Conservation (phyloP, 2,329 filamentous ascomycete genomes). For the Alternaria consortialis region DNA sequence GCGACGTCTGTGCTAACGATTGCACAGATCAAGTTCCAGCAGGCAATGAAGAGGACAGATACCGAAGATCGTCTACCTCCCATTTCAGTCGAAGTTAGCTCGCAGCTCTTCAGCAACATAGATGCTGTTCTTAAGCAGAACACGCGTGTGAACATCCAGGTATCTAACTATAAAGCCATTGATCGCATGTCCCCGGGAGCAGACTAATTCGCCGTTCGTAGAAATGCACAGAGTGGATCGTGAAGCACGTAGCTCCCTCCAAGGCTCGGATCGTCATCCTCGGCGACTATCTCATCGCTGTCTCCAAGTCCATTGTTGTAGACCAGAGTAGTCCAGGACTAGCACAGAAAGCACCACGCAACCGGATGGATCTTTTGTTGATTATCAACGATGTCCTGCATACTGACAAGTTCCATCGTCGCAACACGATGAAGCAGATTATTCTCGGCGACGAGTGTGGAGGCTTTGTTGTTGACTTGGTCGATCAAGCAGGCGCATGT, state of each 20-base stretch:
- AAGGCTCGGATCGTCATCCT: conserved; percentile 70
- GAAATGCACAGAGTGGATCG: conserved; percentile 89
- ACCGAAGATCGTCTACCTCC: conserved; percentile 26
- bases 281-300: conserved; percentile 77
- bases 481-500: conserved; percentile 62
- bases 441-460: conserved; percentile 55
- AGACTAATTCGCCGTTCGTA: conserved; percentile 55
- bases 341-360: conserved; percentile 67
- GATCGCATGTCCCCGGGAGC: conserved; percentile 30
- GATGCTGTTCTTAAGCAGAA: conserved; percentile 41
- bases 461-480: conserved; percentile 69
- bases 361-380: conserved; percentile 78
- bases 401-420: conserved; percentile 36
- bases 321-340: conserved; percentile 21
- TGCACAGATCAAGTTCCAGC: conserved; percentile 42
- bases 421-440: conserved; percentile 13
- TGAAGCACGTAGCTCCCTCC: conserved; percentile 75
- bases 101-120: conserved; percentile 35
- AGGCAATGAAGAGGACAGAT: conserved; percentile 36
- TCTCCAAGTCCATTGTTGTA: conserved; percentile 67
- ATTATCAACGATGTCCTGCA: conserved; percentile 81
- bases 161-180: conserved; percentile 38
- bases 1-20: conserved; percentile 36
- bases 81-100: conserved; percentile 32
- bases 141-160: conserved; percentile 44